Base-by-base conservation (phyloP, 768 basidiomycete genomes). In the Sistotremastrum suecicum region DNA sequence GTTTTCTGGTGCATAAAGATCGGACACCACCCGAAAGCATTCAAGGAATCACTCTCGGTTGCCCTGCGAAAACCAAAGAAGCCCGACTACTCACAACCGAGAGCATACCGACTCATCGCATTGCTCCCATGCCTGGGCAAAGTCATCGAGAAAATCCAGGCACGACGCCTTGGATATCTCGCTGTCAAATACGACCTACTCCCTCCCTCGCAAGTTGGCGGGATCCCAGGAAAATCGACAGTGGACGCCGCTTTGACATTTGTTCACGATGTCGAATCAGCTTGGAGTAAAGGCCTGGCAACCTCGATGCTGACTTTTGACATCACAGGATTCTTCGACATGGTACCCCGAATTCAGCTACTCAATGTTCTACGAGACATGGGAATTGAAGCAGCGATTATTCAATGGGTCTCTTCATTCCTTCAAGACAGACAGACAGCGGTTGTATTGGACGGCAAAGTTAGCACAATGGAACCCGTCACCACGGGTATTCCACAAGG, bases 61-160 rank as follows among this genome's bases (percentile, higher is more conserved):
- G 59, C 59, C 1, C 52, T 67, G 0, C 44, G 51, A 5, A 68
- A 68, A 56, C 61, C 61, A 0, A 53, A 56, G 32, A 68, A 68
- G 45, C 56, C 58, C 0, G 58, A 66, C 53, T 66, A 67, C 52
- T 57, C 60, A 0, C 53, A 60, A 42, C 60, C 63, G 0, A 39
- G 56, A 5, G 58, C 66, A 1, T 68, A 66, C 53, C 42, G 58
- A 0, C 61, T 60, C 0, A 66, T 66, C 30, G 55, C 53, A 7
- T 58, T 66, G 7, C 56, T 65, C 0, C 61, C 65, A 39, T 61
- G 58, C 45, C 45, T 65, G 1, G 61, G 64, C 2, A 66, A 67
- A 37, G 42, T 64, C 0, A 47, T 62, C 0, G 61, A 64, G 38
- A 50, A 51, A 7, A 51, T 67, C 3, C 48, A 59, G 0, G 60